Conservation (phyloP, 1,284 basidiomycete genomes). For the Athelia psychrophila region DNA sequence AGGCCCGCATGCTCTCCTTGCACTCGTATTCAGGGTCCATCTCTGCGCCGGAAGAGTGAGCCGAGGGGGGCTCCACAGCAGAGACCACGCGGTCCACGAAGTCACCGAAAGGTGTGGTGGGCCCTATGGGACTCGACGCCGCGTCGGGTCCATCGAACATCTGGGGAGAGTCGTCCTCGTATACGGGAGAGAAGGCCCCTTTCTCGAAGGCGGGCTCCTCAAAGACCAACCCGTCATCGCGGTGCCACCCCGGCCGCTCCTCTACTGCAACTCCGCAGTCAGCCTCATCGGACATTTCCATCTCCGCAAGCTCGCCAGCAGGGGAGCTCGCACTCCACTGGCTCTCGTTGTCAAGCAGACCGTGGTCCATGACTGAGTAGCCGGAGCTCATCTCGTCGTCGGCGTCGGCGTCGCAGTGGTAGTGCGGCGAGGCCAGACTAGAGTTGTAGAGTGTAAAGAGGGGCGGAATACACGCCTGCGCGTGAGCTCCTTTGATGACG, state of each 20-base stretch:
- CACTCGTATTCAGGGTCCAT: neutral
- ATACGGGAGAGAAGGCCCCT: conserved; percentile 58
- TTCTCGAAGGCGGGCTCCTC: conserved; percentile 34
- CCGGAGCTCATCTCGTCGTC: conserved; percentile 45
- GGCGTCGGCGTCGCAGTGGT: conserved; percentile 28
- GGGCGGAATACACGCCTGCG: conserved; percentile 82
- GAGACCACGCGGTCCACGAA: conserved; percentile 70
- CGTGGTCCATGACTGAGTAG: conserved; percentile 26
- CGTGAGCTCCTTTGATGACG: conserved; percentile 79
- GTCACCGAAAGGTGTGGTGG: conserved; percentile 71
- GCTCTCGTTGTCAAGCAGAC: conserved; percentile 31
- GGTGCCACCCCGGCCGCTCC: conserved; percentile 15
- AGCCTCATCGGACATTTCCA: conserved; percentile 18
- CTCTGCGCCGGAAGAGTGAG: conserved; percentile 3
- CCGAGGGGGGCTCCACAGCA: conserved; percentile 24
- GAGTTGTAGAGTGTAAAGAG: conserved; percentile 32
- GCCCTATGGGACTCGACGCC: conserved; percentile 65
- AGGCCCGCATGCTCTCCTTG: neutral
- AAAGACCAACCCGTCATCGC: conserved; percentile 13
- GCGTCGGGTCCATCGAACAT: conserved; percentile 44
- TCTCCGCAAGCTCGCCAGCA: conserved; percentile 16
- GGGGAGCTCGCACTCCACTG: conserved; percentile 30
- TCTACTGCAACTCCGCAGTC: conserved; percentile 12
- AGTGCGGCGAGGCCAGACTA: conserved; percentile 9
- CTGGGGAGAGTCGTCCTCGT: conserved; percentile 65